Evolutionary conservation across 805 yeast genomes (phyloP), one percentile per base, ranked within the genome.

Genomic region (Priceomyces medius): DNA sequence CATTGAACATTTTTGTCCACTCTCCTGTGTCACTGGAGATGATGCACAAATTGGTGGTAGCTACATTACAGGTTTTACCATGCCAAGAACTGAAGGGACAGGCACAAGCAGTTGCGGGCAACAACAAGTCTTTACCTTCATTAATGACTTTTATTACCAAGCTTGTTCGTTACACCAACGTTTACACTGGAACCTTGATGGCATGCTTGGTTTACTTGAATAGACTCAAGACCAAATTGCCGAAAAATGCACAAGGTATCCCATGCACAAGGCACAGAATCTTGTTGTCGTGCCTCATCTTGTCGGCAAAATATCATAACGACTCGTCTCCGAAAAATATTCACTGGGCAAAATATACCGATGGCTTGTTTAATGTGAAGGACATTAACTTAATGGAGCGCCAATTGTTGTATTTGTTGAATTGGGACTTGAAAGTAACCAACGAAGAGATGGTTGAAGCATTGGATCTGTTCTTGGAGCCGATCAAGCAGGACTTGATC

Each of bases 331-430:
- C 91, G 46, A 80, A 83, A 55, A 85, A 85, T 63, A 71, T 72
- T 49, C 89, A 85, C 61, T 85, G 95, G 95, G 81, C 88, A 31
- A 77, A 74, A 51, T 83, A 83, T 62, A 82, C 91, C 4, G 89
- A 85, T 53, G 88, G 87, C 2, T 68, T 85, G 31, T 84, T 85
- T 63, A 66, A 72, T 35, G 63, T 74, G 41, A 80, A 80, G 47
- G 95, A 85, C 58, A 79, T 85, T 49, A 85, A 84, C 60, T 68
- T 84, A 46, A 85, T 85, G 89, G 95, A 85, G 63, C 77, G 88
- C 57, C 91, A 85, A 61, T 66, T 85, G 44, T 68, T 85, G 39
- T 79, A 73, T 54, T 67, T 85, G 38, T 65, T 85, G 56, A 76
- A 83, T 61, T 85, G 90, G 89, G 83, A 85, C 58, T 66, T 84